phyloP scores from a whole-genome alignment of 1,284 basidiomycete species.

The Lentinula novae-zelandiae region DNA sequence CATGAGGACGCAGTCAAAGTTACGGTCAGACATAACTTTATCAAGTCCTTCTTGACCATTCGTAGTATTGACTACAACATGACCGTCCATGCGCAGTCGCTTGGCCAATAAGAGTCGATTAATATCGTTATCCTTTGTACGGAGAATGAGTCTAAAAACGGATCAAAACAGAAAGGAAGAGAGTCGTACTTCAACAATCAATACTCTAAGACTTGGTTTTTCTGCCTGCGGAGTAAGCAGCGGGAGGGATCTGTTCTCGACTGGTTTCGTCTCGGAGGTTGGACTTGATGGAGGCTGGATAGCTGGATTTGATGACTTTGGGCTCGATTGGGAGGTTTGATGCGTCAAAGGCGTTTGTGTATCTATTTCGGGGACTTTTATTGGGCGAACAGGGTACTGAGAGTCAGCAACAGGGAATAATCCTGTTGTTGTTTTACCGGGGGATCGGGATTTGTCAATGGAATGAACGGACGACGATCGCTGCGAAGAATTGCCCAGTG shows the following conservation, averaged over 20 bases:
- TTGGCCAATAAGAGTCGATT: conserved; percentile 75
- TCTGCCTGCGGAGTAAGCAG: neutral
- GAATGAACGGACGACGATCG: neutral
- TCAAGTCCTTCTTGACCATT: conserved; percentile 81
- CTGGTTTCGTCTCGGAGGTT: neutral
- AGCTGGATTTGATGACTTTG: neutral
- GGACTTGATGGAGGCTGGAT: neutral
- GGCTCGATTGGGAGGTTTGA: neutral
- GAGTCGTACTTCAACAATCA: conserved; percentile 68
- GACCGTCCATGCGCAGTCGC: conserved; percentile 65
- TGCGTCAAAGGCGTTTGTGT: conserved; percentile 21
- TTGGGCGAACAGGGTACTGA: conserved; percentile 33
- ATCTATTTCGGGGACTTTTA: conserved; percentile 37
- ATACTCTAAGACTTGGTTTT: conserved; percentile 41
- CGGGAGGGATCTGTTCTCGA: neutral
- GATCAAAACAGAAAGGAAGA: neutral
- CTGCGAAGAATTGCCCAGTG: conserved; percentile 32
- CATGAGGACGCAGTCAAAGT: conserved; percentile 80
- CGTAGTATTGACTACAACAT: conserved; percentile 62
- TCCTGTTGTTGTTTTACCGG: conserved; percentile 19
- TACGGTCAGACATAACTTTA: conserved; percentile 52
- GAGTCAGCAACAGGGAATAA: conserved; percentile 33
- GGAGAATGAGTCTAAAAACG: neutral
- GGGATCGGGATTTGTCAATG: neutral
- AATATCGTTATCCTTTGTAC: conserved; percentile 66